These are phyloP conservation scores for Suillus subaureus DNA, from an alignment of 768 basidiomycete species.

Conservation along the genomic window DNA sequence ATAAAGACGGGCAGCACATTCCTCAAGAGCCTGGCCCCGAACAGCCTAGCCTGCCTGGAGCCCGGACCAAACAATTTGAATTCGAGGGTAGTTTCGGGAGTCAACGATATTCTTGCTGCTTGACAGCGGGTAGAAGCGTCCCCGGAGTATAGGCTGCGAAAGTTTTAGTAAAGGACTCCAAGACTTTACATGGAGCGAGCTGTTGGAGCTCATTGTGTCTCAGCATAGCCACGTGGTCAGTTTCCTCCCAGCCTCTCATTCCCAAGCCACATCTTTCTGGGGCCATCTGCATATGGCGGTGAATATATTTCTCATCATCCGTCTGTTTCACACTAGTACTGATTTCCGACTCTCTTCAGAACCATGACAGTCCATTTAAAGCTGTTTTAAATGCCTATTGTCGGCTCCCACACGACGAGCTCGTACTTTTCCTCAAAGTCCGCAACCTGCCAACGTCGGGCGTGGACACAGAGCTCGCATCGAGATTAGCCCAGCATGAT, in stretches of 20 bases:
- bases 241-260: constrained; percentile 7
- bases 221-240: constrained; percentile 1
- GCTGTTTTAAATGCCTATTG: constrained; percentile 71
- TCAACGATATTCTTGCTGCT: background rate
- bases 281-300: constrained; percentile 42
- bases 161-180: background rate
- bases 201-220: background rate
- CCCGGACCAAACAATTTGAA: background rate
- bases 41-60: background rate
- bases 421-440: constrained; percentile 74
- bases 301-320: constrained; percentile 21
- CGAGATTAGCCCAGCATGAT: constrained; percentile 75
- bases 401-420: constrained; percentile 65
- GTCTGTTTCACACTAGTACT: constrained; percentile 30
- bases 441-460: constrained; percentile 71
- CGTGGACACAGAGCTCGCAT: constrained; percentile 63
- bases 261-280: constrained; percentile 7
- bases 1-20: background rate
- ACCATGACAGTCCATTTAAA: constrained; percentile 31
- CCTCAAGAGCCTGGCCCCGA: background rate
- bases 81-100: background rate
- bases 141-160: background rate
- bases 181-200: background rate
- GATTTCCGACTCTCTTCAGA: constrained; percentile 24
- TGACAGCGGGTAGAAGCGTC: background rate